Conservation (phyloP, 2,329 filamentous ascomycete species). For the Hypoxylon rubiginosum region DNA sequence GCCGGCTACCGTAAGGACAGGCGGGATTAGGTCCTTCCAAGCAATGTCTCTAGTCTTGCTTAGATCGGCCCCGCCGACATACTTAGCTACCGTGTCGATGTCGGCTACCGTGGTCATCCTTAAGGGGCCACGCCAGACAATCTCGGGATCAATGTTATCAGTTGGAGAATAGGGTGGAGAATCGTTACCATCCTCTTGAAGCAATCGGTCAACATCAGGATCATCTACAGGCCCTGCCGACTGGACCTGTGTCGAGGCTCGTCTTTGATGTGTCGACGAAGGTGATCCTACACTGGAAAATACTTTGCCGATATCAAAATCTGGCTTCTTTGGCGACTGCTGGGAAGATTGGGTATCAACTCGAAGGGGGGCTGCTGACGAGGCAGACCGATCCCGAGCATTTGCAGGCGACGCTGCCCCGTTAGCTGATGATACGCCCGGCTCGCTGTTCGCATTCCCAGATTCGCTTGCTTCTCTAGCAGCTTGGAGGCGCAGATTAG, state of each 20-base stretch:
- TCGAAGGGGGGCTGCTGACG: conserved; percentile 54
- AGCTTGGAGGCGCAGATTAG: conserved; percentile 54
- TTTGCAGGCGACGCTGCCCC: conserved; percentile 37
- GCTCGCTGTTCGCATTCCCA: conserved; percentile 22
- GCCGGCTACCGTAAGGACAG: conserved; percentile 77
- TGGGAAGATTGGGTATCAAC: conserved; percentile 60
- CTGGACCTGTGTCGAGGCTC: conserved; percentile 62
- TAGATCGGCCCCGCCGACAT: conserved; percentile 87
- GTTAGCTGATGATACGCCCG: conserved; percentile 23
- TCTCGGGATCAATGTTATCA: conserved; percentile 77
- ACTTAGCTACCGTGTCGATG: conserved; percentile 82
- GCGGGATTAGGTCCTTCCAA: conserved; percentile 83
- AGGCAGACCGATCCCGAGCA: conserved; percentile 38
- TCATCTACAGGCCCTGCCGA: conserved; percentile 76
- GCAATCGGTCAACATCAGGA: conserved; percentile 88
- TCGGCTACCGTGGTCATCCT: conserved; percentile 83
- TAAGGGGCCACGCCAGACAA: conserved; percentile 83
- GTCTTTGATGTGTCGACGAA: conserved; percentile 61
- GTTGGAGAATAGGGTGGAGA: conserved; percentile 87
- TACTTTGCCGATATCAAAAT: conserved; percentile 88
- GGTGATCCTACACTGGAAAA: conserved; percentile 88
- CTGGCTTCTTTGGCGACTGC: conserved; percentile 66
- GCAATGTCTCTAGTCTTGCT: conserved; percentile 62
- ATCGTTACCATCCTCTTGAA: conserved; percentile 84
- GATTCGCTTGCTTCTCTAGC: conserved; percentile 49